These are phyloP conservation scores for Fusarium nanum DNA, from an alignment of 2,329 filamentous ascomycete genomes.

Conservation along the genomic window DNA sequence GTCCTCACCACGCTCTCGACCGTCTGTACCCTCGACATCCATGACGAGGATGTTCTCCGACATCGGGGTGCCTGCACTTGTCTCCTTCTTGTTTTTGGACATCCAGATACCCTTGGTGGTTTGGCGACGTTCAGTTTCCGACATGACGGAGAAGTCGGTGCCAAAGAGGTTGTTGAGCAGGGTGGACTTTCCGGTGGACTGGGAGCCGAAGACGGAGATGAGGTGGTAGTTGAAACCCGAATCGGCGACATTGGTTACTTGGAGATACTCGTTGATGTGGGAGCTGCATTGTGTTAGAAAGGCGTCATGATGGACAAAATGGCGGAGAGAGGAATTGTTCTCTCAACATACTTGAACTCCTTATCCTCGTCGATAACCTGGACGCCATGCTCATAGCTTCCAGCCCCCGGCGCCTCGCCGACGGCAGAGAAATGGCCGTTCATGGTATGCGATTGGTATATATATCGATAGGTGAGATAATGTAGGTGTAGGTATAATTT, in stretches of 20 bases:
- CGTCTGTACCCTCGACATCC: constrained; percentile 98
- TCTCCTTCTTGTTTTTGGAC: constrained; percentile 88
- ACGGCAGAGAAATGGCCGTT: constrained; percentile 85
- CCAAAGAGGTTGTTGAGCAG: constrained; percentile 95
- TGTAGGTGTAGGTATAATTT: constrained; percentile 8
- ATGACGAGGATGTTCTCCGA: constrained; percentile 98
- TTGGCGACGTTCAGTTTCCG: constrained; percentile 90
- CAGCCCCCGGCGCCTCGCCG: constrained; percentile 71
- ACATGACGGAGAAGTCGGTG: constrained; percentile 97
- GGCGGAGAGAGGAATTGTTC: constrained; percentile 9
- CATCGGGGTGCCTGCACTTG: constrained; percentile 71
- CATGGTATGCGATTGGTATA: constrained; percentile 59
- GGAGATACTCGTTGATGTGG: constrained; percentile 84
- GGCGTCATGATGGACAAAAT: constrained; percentile 15
- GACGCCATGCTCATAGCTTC: constrained; percentile 89
- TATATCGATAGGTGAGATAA: constrained; percentile 14
- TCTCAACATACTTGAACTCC: constrained; percentile 84
- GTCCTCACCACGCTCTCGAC: constrained; percentile 94
- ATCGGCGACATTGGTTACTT: constrained; percentile 80
- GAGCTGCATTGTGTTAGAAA: constrained; percentile 61
- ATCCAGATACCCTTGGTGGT: constrained; percentile 99
- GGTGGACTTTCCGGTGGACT: constrained; percentile 98
- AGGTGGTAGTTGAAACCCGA: constrained; percentile 99
- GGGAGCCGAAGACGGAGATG: constrained; percentile 98
- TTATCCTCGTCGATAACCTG: constrained; percentile 95